Base-by-base conservation (phyloP, 2,329 filamentous ascomycete species). In the Herpotrichia juniperi region DNA sequence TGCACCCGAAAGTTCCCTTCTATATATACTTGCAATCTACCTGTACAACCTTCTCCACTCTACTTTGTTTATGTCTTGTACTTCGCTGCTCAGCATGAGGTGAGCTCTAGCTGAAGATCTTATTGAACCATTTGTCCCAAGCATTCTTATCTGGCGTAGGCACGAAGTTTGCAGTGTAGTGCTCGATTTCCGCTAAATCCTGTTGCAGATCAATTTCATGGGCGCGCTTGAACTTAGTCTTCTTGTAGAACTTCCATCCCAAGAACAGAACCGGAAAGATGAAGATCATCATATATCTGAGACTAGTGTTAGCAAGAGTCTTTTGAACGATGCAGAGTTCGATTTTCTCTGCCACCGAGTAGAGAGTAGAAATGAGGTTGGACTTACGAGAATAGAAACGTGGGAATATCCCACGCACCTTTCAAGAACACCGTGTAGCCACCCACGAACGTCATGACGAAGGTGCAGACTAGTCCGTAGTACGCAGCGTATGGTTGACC, bases 391-490 rank as follows among this genome's bases (percentile, higher is more conserved):
- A 91, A 91, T 24, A 93, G 72, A 68, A 93, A 94, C 6, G 83
- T 85, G 6, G 87, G 81, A 0, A 88, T 67, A 53, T 84, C 80
- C 90, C 88, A 93, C 4, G 81, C 79, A 2, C 79, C 79, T 0
- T 87, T 86, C 40, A 93, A 69, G 63, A 93, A 94, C 1, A 93
- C 88, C 0, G 86, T 82, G 57, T 92, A 93, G 0, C 90, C 90
- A 8, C 87, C 85, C 1, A 92, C 85, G 60, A 93, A 85, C 0
- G 86, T 83, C 86, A 93, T 92, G 57, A 89, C 71, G 43, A 83
- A 82, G 1, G 86, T 89, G 22, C 82, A 84, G 0, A 77, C 68
- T 5, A 91, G 74, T 0, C 84, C 86, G 43, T 87, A 85, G 66
- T 83, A 93, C 0, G 89, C 88, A 0, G 84, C 80, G 61, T 86